These are phyloP conservation scores for Camellia granthamiana DNA, from an alignment of 148 eudicot species.

Conservation along the genomic window DNA sequence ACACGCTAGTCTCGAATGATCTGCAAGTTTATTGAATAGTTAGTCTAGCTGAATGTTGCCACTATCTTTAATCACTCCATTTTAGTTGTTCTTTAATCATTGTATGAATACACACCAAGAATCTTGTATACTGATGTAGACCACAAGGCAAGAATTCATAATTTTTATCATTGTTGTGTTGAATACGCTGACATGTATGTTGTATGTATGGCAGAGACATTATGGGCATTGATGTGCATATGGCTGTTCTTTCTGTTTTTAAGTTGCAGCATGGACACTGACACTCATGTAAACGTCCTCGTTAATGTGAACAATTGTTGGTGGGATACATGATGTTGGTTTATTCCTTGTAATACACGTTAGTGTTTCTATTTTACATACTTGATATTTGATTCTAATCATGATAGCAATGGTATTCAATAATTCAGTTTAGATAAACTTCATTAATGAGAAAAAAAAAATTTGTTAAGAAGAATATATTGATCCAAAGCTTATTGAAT, in stretches of 20 bases:
- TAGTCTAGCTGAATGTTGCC: neutral
- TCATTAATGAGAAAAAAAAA: neutral
- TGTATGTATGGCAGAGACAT: neutral
- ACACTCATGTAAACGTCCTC: neutral
- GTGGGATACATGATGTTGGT: neutral
- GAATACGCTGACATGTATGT: neutral
- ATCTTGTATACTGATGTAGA: neutral
- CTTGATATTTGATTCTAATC: neutral
- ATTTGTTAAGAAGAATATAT: neutral
- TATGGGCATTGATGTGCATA: slow-evolving; percentile 4
- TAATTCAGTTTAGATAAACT: neutral
- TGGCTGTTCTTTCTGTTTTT: neutral
- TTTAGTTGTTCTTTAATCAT: neutral
- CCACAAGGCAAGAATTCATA: neutral
- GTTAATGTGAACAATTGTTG: neutral
- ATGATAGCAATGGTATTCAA: neutral
- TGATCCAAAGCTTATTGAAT: neutral
- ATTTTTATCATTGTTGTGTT: neutral
- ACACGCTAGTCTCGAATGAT: neutral
- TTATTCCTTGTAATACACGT: neutral
- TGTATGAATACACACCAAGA: neutral
- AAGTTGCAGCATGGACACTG: slow-evolving; percentile 12
- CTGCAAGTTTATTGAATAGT: neutral
- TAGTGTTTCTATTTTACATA: neutral
- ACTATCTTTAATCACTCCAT: neutral